A percentile compares a stretch with the other conserved stretches of the same genome.
Evolutionary conservation across 306 rosid genomes (phyloP).

Genomic region (Inga laurina): DNA sequence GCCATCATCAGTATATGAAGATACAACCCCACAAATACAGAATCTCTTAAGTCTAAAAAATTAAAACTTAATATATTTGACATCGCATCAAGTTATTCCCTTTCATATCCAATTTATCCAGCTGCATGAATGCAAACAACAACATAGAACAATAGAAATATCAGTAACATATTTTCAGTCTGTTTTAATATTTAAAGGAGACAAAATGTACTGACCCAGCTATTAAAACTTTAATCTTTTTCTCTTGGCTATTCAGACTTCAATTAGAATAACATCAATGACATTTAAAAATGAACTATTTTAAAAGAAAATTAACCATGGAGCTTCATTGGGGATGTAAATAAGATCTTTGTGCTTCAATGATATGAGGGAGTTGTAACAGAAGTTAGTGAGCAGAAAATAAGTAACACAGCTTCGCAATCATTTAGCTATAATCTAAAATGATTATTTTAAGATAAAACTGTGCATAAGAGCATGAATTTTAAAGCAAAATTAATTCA

Average conservation of each 20-base stretch:
- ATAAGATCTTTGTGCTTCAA: neutral
- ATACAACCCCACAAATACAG: conserved; percentile 20
- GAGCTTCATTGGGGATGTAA: neutral
- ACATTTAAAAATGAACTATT: neutral
- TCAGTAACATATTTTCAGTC: too few relatives aligned
- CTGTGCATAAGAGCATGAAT: neutral
- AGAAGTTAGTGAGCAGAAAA: neutral
- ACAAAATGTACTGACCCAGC: neutral
- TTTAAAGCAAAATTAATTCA: neutral
- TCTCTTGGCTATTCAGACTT: neutral
- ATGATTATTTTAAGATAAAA: neutral
- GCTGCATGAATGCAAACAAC: conserved; percentile 12
- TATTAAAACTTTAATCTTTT: neutral
- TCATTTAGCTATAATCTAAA: neutral
- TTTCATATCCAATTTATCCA: neutral
- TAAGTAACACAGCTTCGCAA: neutral
- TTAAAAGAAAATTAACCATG: neutral
- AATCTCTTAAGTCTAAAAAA: conserved; percentile 5
- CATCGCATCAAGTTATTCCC: conserved; percentile 10
- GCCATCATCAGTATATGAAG: conserved; percentile 32
- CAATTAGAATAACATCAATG: neutral
- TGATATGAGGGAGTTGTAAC: neutral
- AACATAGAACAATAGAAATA: neutral
- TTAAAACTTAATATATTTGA: conserved; percentile 5
- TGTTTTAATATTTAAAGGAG: neutral